Evolutionary conservation across 1,139 yeast species (phyloP).

Genomic region (Sugiyamaella pinicola): DNA sequence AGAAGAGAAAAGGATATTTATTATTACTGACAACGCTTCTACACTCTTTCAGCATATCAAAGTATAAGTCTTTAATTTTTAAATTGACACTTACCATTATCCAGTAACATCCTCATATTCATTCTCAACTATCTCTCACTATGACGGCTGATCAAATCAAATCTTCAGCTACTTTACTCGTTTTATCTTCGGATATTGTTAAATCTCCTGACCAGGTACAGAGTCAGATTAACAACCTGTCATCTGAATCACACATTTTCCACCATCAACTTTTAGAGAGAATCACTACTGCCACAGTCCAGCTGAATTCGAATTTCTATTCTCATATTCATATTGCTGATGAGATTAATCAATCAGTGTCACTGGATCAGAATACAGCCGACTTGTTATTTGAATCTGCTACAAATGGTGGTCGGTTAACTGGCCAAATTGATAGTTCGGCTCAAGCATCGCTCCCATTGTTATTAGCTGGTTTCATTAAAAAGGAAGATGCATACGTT

Average conservation of each 20-base stretch:
- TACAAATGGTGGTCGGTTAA: conserved; percentile 51
- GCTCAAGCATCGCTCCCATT: conserved; percentile 51
- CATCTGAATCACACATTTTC: conserved; percentile 29
- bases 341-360: conserved; percentile 43
- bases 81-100: too few species aligned
- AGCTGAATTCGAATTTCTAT: conserved; percentile 49
- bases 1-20: too few species aligned
- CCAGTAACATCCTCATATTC: too few species aligned
- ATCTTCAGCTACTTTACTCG: conserved; percentile 10
- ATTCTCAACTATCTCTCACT: too few species aligned
- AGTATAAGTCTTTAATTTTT: too few species aligned
- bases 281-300: conserved; percentile 59
- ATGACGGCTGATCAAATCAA: conserved; percentile 19
- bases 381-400: conserved; percentile 48
- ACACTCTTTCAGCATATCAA: too few species aligned
- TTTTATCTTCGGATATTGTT: conserved; percentile 20
- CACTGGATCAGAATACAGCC: conserved; percentile 51
- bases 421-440: conserved; percentile 55
- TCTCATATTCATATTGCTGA: conserved; percentile 59
- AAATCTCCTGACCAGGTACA: conserved; percentile 19
- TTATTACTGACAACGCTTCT: too few species aligned
- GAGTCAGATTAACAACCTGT: conserved; percentile 7
- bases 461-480: conserved; percentile 63
- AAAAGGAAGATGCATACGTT: conserved; percentile 46
- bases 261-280: conserved; percentile 73